These are phyloP conservation scores for Backusella westeae DNA, from an alignment of 192 early-diverging fungal species.

Conservation along the genomic window DNA sequence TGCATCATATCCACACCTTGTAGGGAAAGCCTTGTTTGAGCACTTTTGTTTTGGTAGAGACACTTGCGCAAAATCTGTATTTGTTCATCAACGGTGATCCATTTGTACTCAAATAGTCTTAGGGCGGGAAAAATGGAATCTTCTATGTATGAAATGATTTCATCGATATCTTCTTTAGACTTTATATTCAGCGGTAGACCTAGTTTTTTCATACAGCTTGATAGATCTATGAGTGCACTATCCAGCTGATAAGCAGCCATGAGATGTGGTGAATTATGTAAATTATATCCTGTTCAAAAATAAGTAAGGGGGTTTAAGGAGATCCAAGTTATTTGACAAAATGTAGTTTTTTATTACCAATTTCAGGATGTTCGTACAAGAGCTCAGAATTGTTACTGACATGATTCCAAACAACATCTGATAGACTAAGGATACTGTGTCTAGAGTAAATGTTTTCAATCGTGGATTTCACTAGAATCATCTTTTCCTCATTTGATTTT, in stretches of 20 bases:
- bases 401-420: slow-evolving; percentile 99
- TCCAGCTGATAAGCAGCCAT: slow-evolving; percentile 91
- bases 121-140: slow-evolving; percentile 56
- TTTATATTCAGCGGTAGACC: slow-evolving; percentile 55
- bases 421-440: slow-evolving; percentile 73
- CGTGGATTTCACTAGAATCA: slow-evolving; percentile 46
- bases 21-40: slow-evolving; percentile 29
- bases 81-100: slow-evolving; percentile 59
- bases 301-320: slow-evolving; percentile 10
- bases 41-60: slow-evolving; percentile 29
- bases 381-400: slow-evolving; percentile 87
- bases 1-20: slow-evolving; percentile 41
- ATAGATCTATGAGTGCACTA: slow-evolving; percentile 74
- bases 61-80: slow-evolving; percentile 40
- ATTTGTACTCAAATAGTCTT: slow-evolving; percentile 88
- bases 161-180: slow-evolving; percentile 63
- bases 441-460: slow-evolving; percentile 58
- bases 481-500: slow-evolving; percentile 57
- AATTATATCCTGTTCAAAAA: slow-evolving; percentile 80
- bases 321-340: background rate
- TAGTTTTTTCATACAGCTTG: slow-evolving; percentile 50
- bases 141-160: slow-evolving; percentile 58
- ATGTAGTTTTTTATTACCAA: slow-evolving; percentile 48
- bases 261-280: slow-evolving; percentile 92
- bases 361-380: slow-evolving; percentile 94